Base-by-base conservation (phyloP, 2,329 filamentous ascomycete species). In the Lecanosticta acicola region DNA sequence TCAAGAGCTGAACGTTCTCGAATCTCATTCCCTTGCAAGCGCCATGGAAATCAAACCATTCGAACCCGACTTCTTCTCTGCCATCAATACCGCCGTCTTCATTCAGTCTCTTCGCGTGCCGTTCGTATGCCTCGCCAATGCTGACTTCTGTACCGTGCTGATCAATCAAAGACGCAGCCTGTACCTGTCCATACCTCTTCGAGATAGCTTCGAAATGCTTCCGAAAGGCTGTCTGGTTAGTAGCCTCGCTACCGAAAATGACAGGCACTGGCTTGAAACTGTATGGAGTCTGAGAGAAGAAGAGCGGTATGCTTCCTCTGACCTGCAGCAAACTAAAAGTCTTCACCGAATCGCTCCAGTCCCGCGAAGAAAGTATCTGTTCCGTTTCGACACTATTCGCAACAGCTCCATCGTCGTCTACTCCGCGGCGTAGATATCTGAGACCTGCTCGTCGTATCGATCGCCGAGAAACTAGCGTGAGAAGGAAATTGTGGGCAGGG, bases 11-110 rank as follows among this genome's bases (percentile, higher is more conserved):
- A 10, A 97, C 90, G 48, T 97, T 97, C 61, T 97, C 91, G 60
- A 97, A 98, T 57, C 88, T 94, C 91, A 98, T 96, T 0, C 93
- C 93, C 13, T 88, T 84, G 61, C 93, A 97, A 20, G 86, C 86
- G 14, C 81, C 77, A 65, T 97, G 93, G 59, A 98, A 98, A 62
- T 98, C 93, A 59, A 97, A 98, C 93, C 93, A 98, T 62, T 95
- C 87, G 60, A 94, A 94, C 0, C 73, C 76, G 10, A 93, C 68
- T 8, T 72, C 64, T 41, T 68, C 64, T 10, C 70, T 72, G 13
- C 70, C 73, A 48, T 79, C 73, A 16, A 74, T 64, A 3, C 74
- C 72, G 4, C 73, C 73, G 34, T 78, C 73, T 5, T 83, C 74
- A 53, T 93, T 94, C 43, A 91, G 71, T 18, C 72, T 67, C 39